phyloP scores from a whole-genome alignment of 2,329 filamentous ascomycete genomes.

The Metarhizium rileyi region DNA sequence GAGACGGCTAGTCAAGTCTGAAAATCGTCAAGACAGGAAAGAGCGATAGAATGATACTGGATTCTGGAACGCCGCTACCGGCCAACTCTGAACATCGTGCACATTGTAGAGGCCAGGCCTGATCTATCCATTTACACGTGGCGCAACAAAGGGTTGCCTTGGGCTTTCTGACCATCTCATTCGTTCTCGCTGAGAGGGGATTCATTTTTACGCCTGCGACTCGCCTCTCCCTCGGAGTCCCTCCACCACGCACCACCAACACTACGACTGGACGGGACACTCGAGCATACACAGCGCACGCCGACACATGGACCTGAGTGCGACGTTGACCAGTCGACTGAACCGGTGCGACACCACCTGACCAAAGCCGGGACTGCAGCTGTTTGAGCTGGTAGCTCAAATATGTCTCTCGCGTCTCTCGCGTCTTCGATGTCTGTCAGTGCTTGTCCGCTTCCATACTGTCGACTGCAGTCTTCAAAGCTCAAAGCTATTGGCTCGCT shows the following conservation, averaged over 20 bases:
- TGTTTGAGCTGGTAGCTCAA: slow-evolving; percentile 2
- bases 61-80: no score
- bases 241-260: slow-evolving; percentile 1
- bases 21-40: not conserved
- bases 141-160: not conserved
- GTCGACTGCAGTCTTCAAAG: no score
- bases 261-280: not conserved
- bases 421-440: not conserved
- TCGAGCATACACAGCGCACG: not conserved
- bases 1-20: no score
- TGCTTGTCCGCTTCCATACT: not conserved
- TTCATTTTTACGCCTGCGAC: not conserved
- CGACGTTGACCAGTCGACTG: not conserved
- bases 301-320: not conserved
- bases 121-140: not conserved
- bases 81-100: no score
- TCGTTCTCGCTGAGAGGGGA: not conserved
- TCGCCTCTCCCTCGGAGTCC: not conserved
- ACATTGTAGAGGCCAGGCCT: not conserved
- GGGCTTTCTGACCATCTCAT: not conserved
- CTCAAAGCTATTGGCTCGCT: not conserved
- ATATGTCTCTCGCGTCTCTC: not conserved
- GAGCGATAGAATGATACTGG: not conserved
- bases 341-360: slow-evolving; percentile 4
- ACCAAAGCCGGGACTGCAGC: slow-evolving; percentile 1